Base-by-base conservation (phyloP, 2,329 filamentous ascomycete species). In the Aspergillus pseudonomiae region DNA sequence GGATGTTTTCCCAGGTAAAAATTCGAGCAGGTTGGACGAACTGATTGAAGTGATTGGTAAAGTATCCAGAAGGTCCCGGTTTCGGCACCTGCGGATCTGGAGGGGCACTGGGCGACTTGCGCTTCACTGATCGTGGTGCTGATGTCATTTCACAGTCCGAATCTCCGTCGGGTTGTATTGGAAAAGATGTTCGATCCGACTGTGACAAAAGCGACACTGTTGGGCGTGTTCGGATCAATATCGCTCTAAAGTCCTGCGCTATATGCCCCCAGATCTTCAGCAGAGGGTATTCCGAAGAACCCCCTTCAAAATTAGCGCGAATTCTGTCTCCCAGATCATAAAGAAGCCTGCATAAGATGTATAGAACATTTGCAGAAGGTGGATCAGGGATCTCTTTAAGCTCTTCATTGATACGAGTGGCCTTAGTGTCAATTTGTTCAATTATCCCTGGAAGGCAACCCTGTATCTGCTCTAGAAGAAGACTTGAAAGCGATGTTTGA, bases 371-470 rank as follows among this genome's bases (percentile, higher is more conserved):
- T 0, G 81, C 77, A 0, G 77, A 77, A 0, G 90, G 89, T 0
- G 91, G 84, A 43, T 92, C 89, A 0, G 91, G 91, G 0, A 94
- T 83, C 0, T 77, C 78, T 0, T 74, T 67, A 0, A 96, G 81
- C 61, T 90, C 79, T 0, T 71, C 68, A 1, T 86, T 80, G 2
- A 93, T 86, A 0, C 81, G 73, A 0, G 76, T 65, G 0, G 91
- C 82, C 6, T 85, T 78, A 0, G 70, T 60, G 6, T 79, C 65
- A 0, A 87, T 82, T n/a, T 82, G 75, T 0, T 73, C 67, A 0
- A 78, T 75, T 4, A 80, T 76, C 0, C 60, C 48, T 0, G 78
- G 78, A 16, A 80, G 61, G 10, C 71, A 78, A 12, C 68, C 71
- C 32, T 77, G 70, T 11, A 86, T 85, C 54, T 85, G 76, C 0